Evolutionary conservation across 768 basidiomycete species (phyloP), one percentile per base, ranked within the genome.

Genomic region (Asterophora parasitica): DNA sequence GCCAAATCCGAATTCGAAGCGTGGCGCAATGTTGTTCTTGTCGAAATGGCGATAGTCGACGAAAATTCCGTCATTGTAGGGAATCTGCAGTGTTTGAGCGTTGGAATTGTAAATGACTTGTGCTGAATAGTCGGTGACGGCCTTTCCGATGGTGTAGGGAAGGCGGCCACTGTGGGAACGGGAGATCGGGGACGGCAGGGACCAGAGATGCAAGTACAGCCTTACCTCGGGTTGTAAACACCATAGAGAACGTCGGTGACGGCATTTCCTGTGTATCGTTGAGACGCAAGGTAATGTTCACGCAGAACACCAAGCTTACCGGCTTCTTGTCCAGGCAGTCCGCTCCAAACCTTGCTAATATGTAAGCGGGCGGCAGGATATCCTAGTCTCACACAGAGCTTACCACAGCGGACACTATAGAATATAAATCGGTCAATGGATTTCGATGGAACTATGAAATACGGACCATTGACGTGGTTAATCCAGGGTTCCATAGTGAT

Each of bases 21-120:
- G 63, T n/a, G 75, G 76, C 7, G 66, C 58, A 43, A 77, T 69
- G 37, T 62, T 68, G 32, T 69, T 62, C 45, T 67, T 64, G 53
- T 81, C 80, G 50, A 81, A 81, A 61, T 73, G 69, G n/a, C 77
- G 68, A 56, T 82, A 81, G 53, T 79, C 80, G 47, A 82, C 71
- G 53, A 75, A 74, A 9, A 83, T 51, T 5, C 79, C 78, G 56
- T 85, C 83, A 34, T 57, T 73, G 58, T 85, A 85, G 9, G 74
- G 67, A 44, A 85, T 75, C 48, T 75, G 74, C 10, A 74, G 38
- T 12, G 69, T 69, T 35, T 65, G 49, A 52, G 62, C 51, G 50
- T 64, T 51, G 19, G 65, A 69, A 54, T 61, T 67, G 51, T 62
- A 64, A 13, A 69, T 62, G 13, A 79, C 65, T 54, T 78, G 68